Evolutionary conservation across 495 filamentous ascomycete genomes (phyloP), one percentile per base, ranked within the genome.

Genomic region (Talaromyces stipitatus): DNA sequence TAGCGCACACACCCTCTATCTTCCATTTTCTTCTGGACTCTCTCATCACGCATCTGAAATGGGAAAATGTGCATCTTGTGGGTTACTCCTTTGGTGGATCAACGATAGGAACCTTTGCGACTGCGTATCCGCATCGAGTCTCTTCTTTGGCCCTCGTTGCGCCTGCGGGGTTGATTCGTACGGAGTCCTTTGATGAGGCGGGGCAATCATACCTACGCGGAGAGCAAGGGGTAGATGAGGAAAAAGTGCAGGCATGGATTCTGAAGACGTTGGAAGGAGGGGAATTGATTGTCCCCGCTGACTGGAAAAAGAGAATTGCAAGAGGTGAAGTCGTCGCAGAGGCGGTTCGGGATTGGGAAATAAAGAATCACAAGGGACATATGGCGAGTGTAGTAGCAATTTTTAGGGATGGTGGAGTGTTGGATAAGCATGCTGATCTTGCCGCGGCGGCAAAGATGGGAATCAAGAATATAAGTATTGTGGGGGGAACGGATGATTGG

Each of bases 341-440:
- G 59, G 76, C 76, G 12, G 63, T 80, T 38, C 60, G 69, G 11
- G 70, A 69, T 1, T 80, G 77, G 77, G 58, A 79, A 58, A 58
- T 69, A 55, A 65, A 55, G 41, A 60, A 73, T 28, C 77, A 80
- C 64, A 27, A 56, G 4, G 77, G 77, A 0, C 70, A 78, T 58
- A 11, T 57, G 16, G 65, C 72, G 10, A 77, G 73, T 56, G 70
- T 80, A 11, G 62, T 76, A 47, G 71, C 60, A 22, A 68, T 77
- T 29, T 68, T 74, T 12, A 65, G 71, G 52, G 72, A 78, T 59
- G 75, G 70, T 4, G 71, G 71, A 0, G 62, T 73, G 18, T 56
- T 72, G 30, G 76, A 74, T 63, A 62, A 53, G 23, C 66, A 77
- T 62, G 66, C 62, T 20, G 60, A 61, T 14, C 79, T 78, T 62